Base-by-base conservation (phyloP, 768 basidiomycete genomes). In the Leccinellum luteum region DNA sequence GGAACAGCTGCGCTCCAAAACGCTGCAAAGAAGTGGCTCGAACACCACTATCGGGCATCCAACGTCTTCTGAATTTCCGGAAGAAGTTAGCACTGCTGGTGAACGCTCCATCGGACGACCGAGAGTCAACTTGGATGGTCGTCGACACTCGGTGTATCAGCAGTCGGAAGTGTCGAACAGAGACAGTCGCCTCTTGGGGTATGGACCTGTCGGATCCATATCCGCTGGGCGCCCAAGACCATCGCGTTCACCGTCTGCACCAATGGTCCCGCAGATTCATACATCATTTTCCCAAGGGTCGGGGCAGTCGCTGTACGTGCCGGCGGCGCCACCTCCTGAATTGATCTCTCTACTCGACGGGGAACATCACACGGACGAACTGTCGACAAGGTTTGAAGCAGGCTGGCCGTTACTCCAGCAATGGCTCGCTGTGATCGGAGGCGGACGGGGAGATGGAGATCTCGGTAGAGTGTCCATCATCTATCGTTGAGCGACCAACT, bases 301-400 rank as follows among this genome's bases (percentile, higher is more conserved):
- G 51, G 50, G 70, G 63, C 62, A 69, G 58, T 38, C 63, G 19
- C 30, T 57, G 13, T 61, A 60, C 45, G 48, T 57, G 25, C 57
- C 69, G 10, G 45, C 66, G 3, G 45, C 66, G 3, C 70, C 68
- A 63, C 90, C 90, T 8, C 74, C 76, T 5, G 83, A 84, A 13
- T 64, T 94, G 25, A 64, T 79, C 27, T 60, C 76, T 3, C 70
- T 92, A 57, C 77, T 98, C 13, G 88, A 98, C 66, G 97, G 96
- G 9, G 89, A 87, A 55, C 94, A 94, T 70, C 89, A 94, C 70
- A 88, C 92, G 2, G 96, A 98, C 67, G 95, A 98, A 74, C 74
- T 98, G 45, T 87, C 89, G 48, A 85, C 90, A 25, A 81, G 70
- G 59, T 96, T 95, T 64, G 86, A 91, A 61, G 85, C 87, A 31